phyloP scores from a whole-genome alignment of 2,329 filamentous ascomycete species.

The Periconia sp. region DNA sequence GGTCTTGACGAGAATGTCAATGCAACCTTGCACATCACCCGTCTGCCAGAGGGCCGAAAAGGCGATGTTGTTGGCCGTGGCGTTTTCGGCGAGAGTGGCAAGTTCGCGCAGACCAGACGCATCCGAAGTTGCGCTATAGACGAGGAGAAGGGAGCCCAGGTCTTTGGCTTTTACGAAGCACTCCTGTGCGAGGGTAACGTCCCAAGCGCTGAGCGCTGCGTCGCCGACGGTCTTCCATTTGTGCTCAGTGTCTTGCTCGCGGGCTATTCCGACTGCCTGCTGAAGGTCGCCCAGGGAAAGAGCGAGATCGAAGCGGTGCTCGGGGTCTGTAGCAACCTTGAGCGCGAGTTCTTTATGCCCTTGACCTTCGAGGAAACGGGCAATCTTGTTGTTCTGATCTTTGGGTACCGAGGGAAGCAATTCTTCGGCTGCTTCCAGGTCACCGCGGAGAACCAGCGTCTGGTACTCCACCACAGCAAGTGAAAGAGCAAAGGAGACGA shows the following conservation, averaged over 20 bases:
- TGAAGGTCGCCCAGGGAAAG: slow-evolving; percentile 80
- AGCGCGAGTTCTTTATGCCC: slow-evolving; percentile 95
- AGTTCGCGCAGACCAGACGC: slow-evolving; percentile 71
- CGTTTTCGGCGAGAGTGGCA: slow-evolving; percentile 71
- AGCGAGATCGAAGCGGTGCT: slow-evolving; percentile 95
- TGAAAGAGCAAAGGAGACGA: slow-evolving; percentile 88
- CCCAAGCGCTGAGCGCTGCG: slow-evolving; percentile 82
- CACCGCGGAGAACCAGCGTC: slow-evolving; percentile 88
- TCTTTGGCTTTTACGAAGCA: slow-evolving; percentile 93
- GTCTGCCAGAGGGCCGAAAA: slow-evolving; percentile 90
- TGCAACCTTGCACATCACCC: slow-evolving; percentile 78
- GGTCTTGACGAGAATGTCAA: slow-evolving; percentile 77
- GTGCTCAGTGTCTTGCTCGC: slow-evolving; percentile 83
- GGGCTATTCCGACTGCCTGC: slow-evolving; percentile 81
- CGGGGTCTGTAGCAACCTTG: slow-evolving; percentile 89
- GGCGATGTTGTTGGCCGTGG: slow-evolving; percentile 85
- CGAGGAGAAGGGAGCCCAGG: slow-evolving; percentile 80
- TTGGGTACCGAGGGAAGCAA: slow-evolving; percentile 79
- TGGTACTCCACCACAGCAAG: slow-evolving; percentile 95
- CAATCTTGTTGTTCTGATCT: slow-evolving; percentile 98
- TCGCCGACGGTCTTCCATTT: slow-evolving; percentile 99
- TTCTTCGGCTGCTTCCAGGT: slow-evolving; percentile 88
- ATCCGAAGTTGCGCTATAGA: slow-evolving; percentile 86
- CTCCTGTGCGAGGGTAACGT: slow-evolving; percentile 84
- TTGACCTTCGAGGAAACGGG: slow-evolving; percentile 94